Base-by-base conservation (phyloP, 306 rosid species). In the Pterocarpus santalinus region DNA sequence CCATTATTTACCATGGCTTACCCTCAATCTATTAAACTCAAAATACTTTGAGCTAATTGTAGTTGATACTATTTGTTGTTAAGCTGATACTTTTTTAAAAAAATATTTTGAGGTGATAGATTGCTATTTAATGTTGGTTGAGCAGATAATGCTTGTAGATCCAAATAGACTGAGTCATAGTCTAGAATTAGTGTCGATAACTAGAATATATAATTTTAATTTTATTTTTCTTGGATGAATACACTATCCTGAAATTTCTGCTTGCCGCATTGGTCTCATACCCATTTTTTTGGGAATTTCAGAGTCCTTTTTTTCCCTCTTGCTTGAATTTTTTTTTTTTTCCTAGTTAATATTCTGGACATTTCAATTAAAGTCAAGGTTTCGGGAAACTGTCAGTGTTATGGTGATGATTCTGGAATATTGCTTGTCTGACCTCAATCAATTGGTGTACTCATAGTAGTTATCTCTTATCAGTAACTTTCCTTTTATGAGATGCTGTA, bases 321-420 rank as follows among this genome's bases (percentile, higher is more conserved):
- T 57, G 63, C 22, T 55, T 57, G 63, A 16, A 13, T 51, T 51
- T n/a, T 55, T 55, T 60, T 12, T 12, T 0, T 33, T 32, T 69
- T 47, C 30, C 17, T n/a, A 0, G 49, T 33, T 30, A 30, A 75
- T 30, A 44, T 76, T 47, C 60, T 9, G 34, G 52, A 47, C 9
- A n/a, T 64, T 16, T 65, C 47, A n/a, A n/a, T 77, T 35, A n/a
- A 28, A n/a, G 53, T 10, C 28, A 11, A 65, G 12, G 52, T 16
- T 71, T 72, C 65, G 8, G 33, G 39, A 72, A 30, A 11, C 52
- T 38, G 47, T 80, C 68, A 41, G 2, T 80, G 39, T 63, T 60
- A 12, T 63, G 79, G 51, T 9, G 73, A 71, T 51, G 62, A 72
- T 38, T 72, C n/a, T 63, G 55, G 67, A 49, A 43, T 34, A 51